These are phyloP conservation scores for Monosiga brevicollis DNA, from an alignment of 78 protist species.

Conservation along the genomic window DNA sequence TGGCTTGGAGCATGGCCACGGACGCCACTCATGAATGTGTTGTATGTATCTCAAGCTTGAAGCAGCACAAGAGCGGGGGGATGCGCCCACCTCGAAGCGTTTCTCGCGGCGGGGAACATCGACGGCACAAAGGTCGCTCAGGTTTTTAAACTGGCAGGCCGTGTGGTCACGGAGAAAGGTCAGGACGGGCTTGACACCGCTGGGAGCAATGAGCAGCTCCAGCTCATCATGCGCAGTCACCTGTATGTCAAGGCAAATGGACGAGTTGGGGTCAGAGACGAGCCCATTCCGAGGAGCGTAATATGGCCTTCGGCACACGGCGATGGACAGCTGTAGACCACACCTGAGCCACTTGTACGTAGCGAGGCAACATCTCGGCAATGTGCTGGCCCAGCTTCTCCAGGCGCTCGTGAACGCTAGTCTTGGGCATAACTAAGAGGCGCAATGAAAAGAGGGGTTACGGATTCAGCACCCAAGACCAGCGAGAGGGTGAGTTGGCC, in stretches of 20 bases:
- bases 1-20: too few species aligned
- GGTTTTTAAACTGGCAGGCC: conserved; percentile 13
- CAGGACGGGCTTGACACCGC: conserved; percentile 2
- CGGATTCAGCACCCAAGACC: too few species aligned
- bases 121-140: conserved; percentile 24
- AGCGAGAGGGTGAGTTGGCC: too few species aligned
- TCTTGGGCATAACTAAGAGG: too few species aligned
- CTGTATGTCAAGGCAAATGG: not conserved
- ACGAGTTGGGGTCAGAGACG: not conserved
- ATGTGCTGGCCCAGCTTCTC: conserved; percentile 5
- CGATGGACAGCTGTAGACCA: not conserved
- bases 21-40: too few species aligned
- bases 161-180: conserved; percentile 23
- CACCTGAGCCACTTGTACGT: conserved; percentile 15
- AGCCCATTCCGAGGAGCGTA: not conserved
- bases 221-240: not conserved
- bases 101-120: conserved; percentile 24
- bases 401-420: not conserved
- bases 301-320: not conserved
- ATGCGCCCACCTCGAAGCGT: conserved; percentile 35
- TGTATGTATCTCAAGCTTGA: too few species aligned
- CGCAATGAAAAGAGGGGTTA: too few species aligned
- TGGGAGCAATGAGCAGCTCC: conserved; percentile 1
- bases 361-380: conserved; percentile 5
- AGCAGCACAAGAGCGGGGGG: too few species aligned